Evolutionary conservation across 371 early-diverging fungal species (phyloP), one percentile per base, ranked within the genome.

Genomic region (Mortierella sp.): DNA sequence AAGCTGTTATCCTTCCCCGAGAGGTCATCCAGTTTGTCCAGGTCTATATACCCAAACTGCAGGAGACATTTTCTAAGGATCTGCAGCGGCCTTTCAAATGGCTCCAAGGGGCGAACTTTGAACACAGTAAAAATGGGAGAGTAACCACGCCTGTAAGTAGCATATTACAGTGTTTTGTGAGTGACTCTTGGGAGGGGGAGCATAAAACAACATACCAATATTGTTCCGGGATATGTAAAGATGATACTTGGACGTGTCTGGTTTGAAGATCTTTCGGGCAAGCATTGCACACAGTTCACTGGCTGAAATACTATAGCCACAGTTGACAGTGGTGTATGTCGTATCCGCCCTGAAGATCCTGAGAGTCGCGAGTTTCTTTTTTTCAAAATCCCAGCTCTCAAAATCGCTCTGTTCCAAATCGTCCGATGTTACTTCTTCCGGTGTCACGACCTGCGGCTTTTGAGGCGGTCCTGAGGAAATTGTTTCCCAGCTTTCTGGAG

Each of bases 1-100:
- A 94, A 94, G 12, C 92, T 90, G 67, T 94, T 92, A 71, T 95
- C 95, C 69, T 94, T 95, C 58, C 94, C 82, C 2, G 91, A 92
- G n/a, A 93, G 81, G 42, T 89, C 86, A 53, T 92, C 89, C 30
- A 95, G 78, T 57, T 87, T 88, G 76, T 95, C 94, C 48, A 86
- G 82, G 19, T 34, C 87, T 10, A 87, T 86, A 59, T 94, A 94
- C 14, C 95, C 95, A 65, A 92, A 90, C 64, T 91, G 89, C 59
- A 88, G 86, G 26, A 94, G 68, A 28, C 89, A 81, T 18, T 70
- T 79, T 67, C 92, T 91, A 61, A 92, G 84, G 5, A 93, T 90
- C 49, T 83, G 80, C 6, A 90, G 81, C 0, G 95, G 95, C 1
- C 83, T 86, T 72, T 94, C 95, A 51, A 87, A 78, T 0, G 87